phyloP scores from a whole-genome alignment of 306 rosid genomes.

The Mimosa bimucronata region DNA sequence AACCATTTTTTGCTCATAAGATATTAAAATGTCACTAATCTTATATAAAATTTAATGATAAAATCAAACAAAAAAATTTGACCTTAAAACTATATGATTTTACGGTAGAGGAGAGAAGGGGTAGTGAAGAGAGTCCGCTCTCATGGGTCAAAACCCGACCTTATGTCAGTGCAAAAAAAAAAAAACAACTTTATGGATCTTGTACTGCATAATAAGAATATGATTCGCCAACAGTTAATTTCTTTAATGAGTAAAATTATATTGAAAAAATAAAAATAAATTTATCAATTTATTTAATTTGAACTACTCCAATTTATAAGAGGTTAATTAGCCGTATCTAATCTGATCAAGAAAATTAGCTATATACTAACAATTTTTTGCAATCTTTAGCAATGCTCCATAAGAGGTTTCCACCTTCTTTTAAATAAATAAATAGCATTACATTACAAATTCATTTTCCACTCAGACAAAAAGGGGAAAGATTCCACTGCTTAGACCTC shows the following conservation, averaged over 20 bases:
- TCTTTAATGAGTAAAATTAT: not conserved
- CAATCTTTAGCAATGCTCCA: not conserved
- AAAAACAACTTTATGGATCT: too few species aligned
- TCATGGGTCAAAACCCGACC: constrained; percentile 32
- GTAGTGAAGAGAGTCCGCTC: too few species aligned
- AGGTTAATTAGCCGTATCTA: not conserved
- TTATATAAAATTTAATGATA: too few species aligned
- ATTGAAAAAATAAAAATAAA: not conserved
- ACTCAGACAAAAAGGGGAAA: too few species aligned
- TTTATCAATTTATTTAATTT: not conserved
- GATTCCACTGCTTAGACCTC: not conserved
- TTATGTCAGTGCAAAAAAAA: too few species aligned
- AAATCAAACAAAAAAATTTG: too few species aligned
- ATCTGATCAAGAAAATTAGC: not conserved
- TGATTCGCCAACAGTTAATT: constrained; percentile 29
- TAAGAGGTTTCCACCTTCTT: not conserved
- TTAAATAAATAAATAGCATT: not conserved
- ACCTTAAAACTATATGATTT: too few species aligned
- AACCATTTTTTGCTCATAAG: too few species aligned
- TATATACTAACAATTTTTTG: not conserved
- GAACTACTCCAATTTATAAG: not conserved
- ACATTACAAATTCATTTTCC: too few species aligned
- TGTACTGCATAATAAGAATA: constrained; percentile 18
- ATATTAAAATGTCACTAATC: too few species aligned
- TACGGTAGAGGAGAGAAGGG: too few species aligned